Evolutionary conservation across 106 monocot genomes (phyloP), one percentile per base, ranked within the genome.

Genomic region (Dioscorea alata): DNA sequence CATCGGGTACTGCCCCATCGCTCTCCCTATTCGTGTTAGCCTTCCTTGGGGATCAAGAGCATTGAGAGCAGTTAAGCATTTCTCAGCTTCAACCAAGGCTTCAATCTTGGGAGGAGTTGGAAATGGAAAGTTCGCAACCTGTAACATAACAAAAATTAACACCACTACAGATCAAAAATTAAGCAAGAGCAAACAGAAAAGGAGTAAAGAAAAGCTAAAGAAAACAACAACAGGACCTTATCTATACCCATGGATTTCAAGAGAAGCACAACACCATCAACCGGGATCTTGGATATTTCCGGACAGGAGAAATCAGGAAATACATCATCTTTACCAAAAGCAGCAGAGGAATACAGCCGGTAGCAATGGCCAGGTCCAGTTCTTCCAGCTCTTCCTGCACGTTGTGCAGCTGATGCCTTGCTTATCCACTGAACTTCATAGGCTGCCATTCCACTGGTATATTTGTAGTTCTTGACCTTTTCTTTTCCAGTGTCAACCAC

Each of bases 51-150:
- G 51, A 74, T 99, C 90, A 67, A 99, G 81, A 51, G 89, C 97
- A 33, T 85, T 83, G 61, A 92, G 81, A 62, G 89, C 76, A 65
- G 74, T 92, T 33, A 90, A 77, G 76, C 89, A 87, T 20, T 61
- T 61, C 51, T 99, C 92, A 70, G 97, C 97, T 81, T 99, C 92
- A 25, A 56, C 24, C 67, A 99, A 60, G 53, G 89, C 87, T 58
- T 57, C 59, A 16, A 72, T 56, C 59, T 79, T 78, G 17, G 97
- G 97, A 68, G 89, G 88, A 54, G 97, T 90, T 49, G 97, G 97
- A 68, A 99, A 99, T 51, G 97, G 97, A 76, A 99, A 99, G 68
- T 99, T 89, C 70, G 25, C 89, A 73, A 92, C 97, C 97, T 99
- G 60, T 4, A 79, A 52, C 8, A 59, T 23, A 74, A 19, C 13